Conservation (phyloP, 495 filamentous ascomycete genomes). For the Daldinia vernicosa region DNA sequence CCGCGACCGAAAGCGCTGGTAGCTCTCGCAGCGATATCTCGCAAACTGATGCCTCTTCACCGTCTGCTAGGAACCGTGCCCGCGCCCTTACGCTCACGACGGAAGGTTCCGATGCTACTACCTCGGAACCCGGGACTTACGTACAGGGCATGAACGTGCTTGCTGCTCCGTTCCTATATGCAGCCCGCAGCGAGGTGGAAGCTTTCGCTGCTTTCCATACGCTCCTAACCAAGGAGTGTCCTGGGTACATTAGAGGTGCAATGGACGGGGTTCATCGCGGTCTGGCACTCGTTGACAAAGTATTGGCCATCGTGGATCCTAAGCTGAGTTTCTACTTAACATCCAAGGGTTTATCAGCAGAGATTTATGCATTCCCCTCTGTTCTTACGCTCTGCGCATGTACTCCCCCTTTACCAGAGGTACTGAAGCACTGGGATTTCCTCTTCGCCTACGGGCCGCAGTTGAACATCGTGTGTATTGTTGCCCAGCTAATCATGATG, state of each 20-base stretch:
- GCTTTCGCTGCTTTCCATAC: constrained; percentile 91
- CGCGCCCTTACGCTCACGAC: constrained; percentile 64
- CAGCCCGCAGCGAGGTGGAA: constrained; percentile 91
- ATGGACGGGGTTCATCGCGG: constrained; percentile 98
- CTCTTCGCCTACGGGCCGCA: constrained; percentile 94
- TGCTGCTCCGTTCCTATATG: constrained; percentile 96
- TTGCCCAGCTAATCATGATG: constrained; percentile 92
- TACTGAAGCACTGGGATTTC: constrained; percentile 97
- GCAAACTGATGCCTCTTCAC: constrained; percentile 48
- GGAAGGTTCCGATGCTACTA: constrained; percentile 64
- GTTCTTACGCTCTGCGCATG: constrained; percentile 95
- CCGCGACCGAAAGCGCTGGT: constrained; percentile 46
- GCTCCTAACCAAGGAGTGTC: constrained; percentile 88
- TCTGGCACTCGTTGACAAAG: constrained; percentile 87
- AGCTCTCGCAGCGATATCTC: constrained; percentile 47
- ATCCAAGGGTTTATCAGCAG: constrained; percentile 84
- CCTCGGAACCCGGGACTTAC: constrained; percentile 78
- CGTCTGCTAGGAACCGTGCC: constrained; percentile 59
- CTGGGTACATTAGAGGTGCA: constrained; percentile 91
- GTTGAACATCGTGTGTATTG: constrained; percentile 95
- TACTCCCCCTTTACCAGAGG: constrained; percentile 95
- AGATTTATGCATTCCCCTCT: constrained; percentile 97
- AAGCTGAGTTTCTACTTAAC: constrained; percentile 85
- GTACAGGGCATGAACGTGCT: constrained; percentile 99
- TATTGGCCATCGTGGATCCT: constrained; percentile 87